These are phyloP conservation scores for Eucalyptus virginea DNA, from an alignment of 345 rosid species.

Conservation along the genomic window DNA sequence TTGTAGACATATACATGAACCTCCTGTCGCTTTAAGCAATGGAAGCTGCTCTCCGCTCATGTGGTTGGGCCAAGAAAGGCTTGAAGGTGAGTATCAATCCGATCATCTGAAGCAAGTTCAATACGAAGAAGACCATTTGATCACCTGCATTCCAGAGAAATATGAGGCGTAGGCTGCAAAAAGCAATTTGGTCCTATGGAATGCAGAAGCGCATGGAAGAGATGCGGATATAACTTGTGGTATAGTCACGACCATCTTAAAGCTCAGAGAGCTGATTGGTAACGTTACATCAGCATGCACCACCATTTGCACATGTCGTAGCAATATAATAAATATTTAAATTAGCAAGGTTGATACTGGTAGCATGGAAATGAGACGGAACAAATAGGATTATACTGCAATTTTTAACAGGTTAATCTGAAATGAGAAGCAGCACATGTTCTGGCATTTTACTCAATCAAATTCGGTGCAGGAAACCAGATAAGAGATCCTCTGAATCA, in stretches of 20 bases:
- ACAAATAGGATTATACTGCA: not conserved
- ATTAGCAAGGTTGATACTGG: not conserved
- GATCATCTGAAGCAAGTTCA: constrained; percentile 20
- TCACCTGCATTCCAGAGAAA: constrained; percentile 19
- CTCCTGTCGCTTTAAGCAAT: not conserved
- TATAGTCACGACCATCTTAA: not conserved
- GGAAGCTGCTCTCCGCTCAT: not conserved
- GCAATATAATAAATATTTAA: not conserved
- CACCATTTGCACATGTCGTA: not conserved
- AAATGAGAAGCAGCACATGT: not conserved
- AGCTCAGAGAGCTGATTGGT: not conserved
- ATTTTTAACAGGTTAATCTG: not conserved
- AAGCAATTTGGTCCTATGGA: not conserved
- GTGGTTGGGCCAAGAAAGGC: constrained; percentile 37
- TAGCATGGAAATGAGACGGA: not conserved
- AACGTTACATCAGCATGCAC: not conserved
- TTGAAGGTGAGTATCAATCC: constrained; percentile 40
- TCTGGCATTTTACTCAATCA: not conserved
- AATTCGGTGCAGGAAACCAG: not conserved
- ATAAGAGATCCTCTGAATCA: not conserved
- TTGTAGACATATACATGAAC: not conserved
- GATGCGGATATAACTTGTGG: not conserved
- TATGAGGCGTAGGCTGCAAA: not conserved
- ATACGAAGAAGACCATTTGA: constrained; percentile 32
- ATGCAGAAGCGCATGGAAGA: not conserved